These are phyloP conservation scores for Coniosporium tulheliwenetii DNA, from an alignment of 2,329 filamentous ascomycete genomes.

Conservation along the genomic window DNA sequence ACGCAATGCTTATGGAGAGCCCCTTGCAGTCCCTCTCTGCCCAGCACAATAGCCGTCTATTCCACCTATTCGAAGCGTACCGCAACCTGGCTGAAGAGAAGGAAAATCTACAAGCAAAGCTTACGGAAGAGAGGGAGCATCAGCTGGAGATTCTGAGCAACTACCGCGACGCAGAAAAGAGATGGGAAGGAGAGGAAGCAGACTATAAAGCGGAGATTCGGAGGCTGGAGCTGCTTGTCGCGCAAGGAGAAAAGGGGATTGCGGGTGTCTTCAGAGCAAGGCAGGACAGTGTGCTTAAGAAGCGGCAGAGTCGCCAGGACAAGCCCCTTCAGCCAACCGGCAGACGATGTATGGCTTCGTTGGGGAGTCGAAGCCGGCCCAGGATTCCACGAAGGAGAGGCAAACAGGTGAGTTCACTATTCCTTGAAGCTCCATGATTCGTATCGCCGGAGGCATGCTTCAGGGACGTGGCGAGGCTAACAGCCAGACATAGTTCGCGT, in stretches of 20 bases:
- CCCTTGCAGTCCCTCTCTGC: conserved; percentile 13
- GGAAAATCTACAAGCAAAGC: conserved; percentile 10
- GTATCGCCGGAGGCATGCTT: background rate
- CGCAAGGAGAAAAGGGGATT: conserved; percentile 22
- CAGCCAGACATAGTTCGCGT: conserved; percentile 8
- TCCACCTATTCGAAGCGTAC: conserved; percentile 27
- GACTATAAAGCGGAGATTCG: conserved; percentile 25
- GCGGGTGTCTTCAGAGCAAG: conserved; percentile 24
- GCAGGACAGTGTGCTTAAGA: conserved; percentile 22
- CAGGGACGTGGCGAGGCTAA: no score
- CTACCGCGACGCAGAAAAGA: conserved; percentile 13
- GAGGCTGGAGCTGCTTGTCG: conserved; percentile 27
- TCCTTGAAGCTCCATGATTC: background rate
- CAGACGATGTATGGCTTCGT: conserved; percentile 18
- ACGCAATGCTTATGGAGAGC: conserved; percentile 13
- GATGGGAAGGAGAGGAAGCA: conserved; percentile 16
- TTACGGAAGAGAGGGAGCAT: conserved; percentile 13
- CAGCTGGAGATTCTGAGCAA: conserved; percentile 7
- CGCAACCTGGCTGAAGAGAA: conserved; percentile 19
- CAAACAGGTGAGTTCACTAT: conserved; percentile 12
- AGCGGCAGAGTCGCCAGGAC: conserved; percentile 7
- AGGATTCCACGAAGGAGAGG: conserved; percentile 10
- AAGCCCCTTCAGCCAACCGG: conserved; percentile 6
- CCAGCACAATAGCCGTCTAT: conserved; percentile 20
- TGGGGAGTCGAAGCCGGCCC: conserved; percentile 10